Percentiles rank a stretch among this genome's conserved stretches.
Evolutionary conservation across 1,139 yeast genomes (phyloP).

Genomic region (Protomyces inouyei): DNA sequence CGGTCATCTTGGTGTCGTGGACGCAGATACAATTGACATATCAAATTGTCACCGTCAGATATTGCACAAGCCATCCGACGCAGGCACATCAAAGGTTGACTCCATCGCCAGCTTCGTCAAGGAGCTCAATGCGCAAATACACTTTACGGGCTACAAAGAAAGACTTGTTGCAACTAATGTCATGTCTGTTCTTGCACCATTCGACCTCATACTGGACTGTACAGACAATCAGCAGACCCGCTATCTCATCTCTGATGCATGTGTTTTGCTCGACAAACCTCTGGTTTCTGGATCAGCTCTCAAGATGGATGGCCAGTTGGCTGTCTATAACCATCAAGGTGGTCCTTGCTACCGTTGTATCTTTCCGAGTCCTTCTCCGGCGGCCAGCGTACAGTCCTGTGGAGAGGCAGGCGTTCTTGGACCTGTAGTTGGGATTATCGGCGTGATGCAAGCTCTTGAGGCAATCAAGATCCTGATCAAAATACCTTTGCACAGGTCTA

Average conservation of each 20-base stretch:
- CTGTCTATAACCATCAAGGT: slow-evolving; percentile 59
- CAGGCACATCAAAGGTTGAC: slow-evolving; percentile 70
- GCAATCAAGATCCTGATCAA: slow-evolving; percentile 59
- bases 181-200: slow-evolving; percentile 54
- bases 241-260: slow-evolving; percentile 80
- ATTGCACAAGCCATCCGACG: slow-evolving; percentile 60
- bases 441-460: slow-evolving; percentile 83
- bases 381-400: slow-evolving; percentile 76
- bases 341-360: slow-evolving; percentile 97
- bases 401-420: slow-evolving; percentile 95
- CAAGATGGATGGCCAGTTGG: slow-evolving; percentile 83
- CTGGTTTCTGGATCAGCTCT: slow-evolving; percentile 90
- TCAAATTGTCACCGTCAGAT: slow-evolving; percentile 90
- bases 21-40: slow-evolving; percentile 74
- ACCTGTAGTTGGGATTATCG: slow-evolving; percentile 89
- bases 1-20: slow-evolving; percentile 80
- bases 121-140: slow-evolving; percentile 61
- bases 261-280: slow-evolving; percentile 51
- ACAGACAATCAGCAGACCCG: slow-evolving; percentile 90
- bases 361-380: slow-evolving; percentile 86
- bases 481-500: slow-evolving; percentile 24
- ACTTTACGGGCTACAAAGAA: slow-evolving; percentile 50
- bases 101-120: slow-evolving; percentile 52
- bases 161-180: slow-evolving; percentile 57
- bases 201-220: slow-evolving; percentile 82